Evolutionary conservation across 2,329 filamentous ascomycete genomes (phyloP), one percentile per base, ranked within the genome.

Genomic region (Rutstroemia sp.): DNA sequence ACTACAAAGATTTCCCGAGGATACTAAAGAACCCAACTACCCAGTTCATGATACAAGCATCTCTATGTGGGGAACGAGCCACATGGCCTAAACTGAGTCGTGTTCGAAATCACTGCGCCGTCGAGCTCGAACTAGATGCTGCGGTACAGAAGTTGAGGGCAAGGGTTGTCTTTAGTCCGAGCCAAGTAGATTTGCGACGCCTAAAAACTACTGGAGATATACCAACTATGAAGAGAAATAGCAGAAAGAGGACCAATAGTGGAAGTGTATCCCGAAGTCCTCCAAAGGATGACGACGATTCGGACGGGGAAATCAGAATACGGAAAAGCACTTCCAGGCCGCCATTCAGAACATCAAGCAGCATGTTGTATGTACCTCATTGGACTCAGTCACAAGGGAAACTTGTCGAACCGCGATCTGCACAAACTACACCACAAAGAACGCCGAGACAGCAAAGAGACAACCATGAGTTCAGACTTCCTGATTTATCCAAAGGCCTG

Each of bases 21-120:
- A 84, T 96, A 25, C 76, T 97, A 46, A 86, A 80, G 60, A 97
- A 97, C 57, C 92, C 92, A 1, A 91, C 87, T 0, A 75, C 83
- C 0, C 88, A 92, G 4, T 97, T 95, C 69, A 95, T 97, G 89
- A 71, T 86, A 5, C 80, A 87, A 48, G 86, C 88, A 8, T 88
- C 88, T 65, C 74, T 89, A 6, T 79, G 82, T 25, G 92, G 92
- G 6, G 89, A 96, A 70, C 80, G 85, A 57, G 92, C 92, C 2
- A 95, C 92, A 0, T 97, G 92, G 92, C 91, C 92, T 0, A 92
- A 92, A 68, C 74, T 97, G 9, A 87, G 87, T 60, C 83, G 90
- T 12, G 88, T 97, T 64, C 80, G 88, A 41, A 94, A 96, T 66
- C 87, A 91, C 54, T 90, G 90, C 64, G 89, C 91, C 3, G 89